Conservation (phyloP, 306 rosid genomes). For the Delonix regia region DNA sequence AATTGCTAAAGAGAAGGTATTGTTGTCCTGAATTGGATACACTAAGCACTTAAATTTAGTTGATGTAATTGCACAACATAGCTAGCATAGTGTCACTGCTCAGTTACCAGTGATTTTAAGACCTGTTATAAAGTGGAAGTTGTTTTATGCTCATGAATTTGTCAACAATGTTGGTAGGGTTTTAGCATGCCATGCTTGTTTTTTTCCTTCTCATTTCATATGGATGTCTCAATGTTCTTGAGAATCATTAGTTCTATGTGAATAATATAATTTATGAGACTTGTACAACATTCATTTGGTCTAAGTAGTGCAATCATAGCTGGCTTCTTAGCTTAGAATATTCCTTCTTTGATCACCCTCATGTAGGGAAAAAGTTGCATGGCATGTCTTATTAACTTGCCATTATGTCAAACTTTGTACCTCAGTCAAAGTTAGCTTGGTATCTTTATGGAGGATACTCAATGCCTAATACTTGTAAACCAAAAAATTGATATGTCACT, state of each 20-base stretch:
- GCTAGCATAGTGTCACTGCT: slow-evolving; percentile 1
- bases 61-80: slow-evolving; percentile 15
- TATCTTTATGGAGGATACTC: background rate
- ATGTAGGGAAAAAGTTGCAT: background rate
- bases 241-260: background rate
- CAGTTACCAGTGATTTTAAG: slow-evolving; percentile 3
- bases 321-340: background rate
- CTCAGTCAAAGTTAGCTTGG: background rate
- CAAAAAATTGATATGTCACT: background rate
- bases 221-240: slow-evolving; percentile 6
- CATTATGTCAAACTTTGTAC: background rate
- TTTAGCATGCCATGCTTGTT: background rate
- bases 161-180: slow-evolving; percentile 3
- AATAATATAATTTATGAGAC: background rate
- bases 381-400: background rate
- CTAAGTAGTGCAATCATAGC: background rate
- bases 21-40: slow-evolving; percentile 11
- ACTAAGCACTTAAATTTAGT: slow-evolving; percentile 22
- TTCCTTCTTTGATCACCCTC: background rate
- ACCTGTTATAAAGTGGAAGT: background rate
- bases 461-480: background rate
- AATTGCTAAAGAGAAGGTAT: slow-evolving; percentile 89
- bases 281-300: background rate
- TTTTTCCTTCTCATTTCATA: slow-evolving; percentile 7
- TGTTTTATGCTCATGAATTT: slow-evolving; percentile 24